phyloP scores from a whole-genome alignment of 2,329 filamentous ascomycete species.

The Byssochlamys sp. region DNA sequence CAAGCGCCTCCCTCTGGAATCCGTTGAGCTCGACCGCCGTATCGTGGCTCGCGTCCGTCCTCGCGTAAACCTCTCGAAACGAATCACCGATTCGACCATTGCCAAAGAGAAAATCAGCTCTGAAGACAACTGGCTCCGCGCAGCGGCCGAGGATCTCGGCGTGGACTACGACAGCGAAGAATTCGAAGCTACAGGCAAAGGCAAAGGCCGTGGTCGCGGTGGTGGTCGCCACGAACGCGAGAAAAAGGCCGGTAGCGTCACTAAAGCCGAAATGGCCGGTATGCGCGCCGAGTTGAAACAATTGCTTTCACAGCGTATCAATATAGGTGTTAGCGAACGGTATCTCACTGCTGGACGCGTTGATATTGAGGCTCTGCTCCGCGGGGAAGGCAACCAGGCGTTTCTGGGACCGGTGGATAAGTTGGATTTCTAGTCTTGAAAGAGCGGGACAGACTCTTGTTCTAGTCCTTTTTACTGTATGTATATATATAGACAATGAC shows the following conservation, averaged over 20 bases:
- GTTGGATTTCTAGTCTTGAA: conserved; percentile 26
- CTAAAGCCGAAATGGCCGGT: conserved; percentile 62
- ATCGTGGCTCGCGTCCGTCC: conserved; percentile 67
- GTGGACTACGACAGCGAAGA: conserved; percentile 90
- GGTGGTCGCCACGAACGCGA: conserved; percentile 66
- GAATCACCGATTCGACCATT: conserved; percentile 68
- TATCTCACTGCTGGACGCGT: conserved; percentile 78
- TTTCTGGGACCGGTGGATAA: conserved; percentile 52
- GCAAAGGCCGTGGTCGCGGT: conserved; percentile 63
- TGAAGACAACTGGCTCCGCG: conserved; percentile 74
- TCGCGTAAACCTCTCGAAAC: conserved; percentile 71
- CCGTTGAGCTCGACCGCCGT: conserved; percentile 72
- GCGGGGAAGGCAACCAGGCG: conserved; percentile 53
- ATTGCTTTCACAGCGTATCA: conserved; percentile 63
- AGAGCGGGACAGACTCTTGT: background rate
- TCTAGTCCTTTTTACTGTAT: background rate
- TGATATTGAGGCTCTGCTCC: conserved; percentile 66
- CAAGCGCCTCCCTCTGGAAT: conserved; percentile 52
- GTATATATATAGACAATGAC: background rate
- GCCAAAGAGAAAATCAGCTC: conserved; percentile 80
- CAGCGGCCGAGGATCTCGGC: conserved; percentile 81
- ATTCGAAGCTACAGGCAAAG: conserved; percentile 56
- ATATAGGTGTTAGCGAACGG: conserved; percentile 75
- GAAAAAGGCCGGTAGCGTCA: conserved; percentile 55
- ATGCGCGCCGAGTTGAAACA: conserved; percentile 63